A percentile compares a stretch with the other conserved stretches of the same genome.
Evolutionary conservation across 2,329 filamentous ascomycete species (phyloP).

Genomic region (Lecanicillium sp.): DNA sequence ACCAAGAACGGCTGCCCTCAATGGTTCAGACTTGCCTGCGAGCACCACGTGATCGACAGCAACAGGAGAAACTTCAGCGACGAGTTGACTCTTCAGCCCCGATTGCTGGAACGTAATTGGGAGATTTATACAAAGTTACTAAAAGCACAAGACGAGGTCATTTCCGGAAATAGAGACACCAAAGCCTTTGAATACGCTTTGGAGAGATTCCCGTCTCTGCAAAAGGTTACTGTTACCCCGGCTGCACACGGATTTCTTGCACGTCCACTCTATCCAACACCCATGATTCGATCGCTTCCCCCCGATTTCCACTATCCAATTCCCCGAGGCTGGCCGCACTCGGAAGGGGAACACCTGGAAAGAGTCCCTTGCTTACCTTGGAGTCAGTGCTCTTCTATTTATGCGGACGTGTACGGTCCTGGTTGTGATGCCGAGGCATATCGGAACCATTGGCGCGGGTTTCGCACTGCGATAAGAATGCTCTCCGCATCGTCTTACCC

Average conservation of each 20-base stretch:
- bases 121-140: neutral
- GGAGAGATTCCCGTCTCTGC: neutral
- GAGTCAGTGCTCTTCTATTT: too few relatives aligned
- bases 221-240: neutral
- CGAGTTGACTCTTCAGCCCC: too few relatives aligned
- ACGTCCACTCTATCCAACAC: neutral
- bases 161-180: constrained; percentile 1
- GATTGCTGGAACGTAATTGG: constrained; percentile 2
- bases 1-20: neutral
- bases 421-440: too few relatives aligned
- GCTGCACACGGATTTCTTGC: neutral
- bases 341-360: too few relatives aligned
- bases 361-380: too few relatives aligned
- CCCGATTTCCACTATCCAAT: neutral
- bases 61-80: too few relatives aligned
- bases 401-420: too few relatives aligned
- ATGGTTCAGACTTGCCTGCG: too few relatives aligned
- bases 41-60: too few relatives aligned
- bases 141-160: neutral
- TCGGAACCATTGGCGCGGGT: neutral
- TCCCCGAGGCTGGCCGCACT: constrained; percentile 3
- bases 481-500: neutral
- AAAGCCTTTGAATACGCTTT: neutral
- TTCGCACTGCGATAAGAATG: neutral
- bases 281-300: neutral